Percentiles rank a stretch among this genome's conserved stretches.
These are phyloP conservation scores for Rubia tinctorum DNA, from an alignment of 305 asterid genomes.

Conservation along the genomic window DNA sequence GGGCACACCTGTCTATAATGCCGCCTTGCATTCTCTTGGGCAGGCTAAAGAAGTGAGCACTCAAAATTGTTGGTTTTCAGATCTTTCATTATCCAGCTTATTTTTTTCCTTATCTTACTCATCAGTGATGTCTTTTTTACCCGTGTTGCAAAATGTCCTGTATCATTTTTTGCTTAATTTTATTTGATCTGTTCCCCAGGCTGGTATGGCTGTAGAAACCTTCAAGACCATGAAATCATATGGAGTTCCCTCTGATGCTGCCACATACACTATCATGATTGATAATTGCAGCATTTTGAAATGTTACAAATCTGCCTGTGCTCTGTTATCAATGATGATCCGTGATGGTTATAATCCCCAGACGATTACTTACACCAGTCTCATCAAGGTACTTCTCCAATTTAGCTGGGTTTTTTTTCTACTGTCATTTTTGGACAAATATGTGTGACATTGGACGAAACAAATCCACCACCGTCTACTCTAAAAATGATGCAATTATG, in stretches of 20 bases:
- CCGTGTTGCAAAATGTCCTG: background rate
- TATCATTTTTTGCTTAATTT: conserved; percentile 4
- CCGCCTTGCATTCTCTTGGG: conserved; percentile 67
- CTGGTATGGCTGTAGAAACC: conserved; percentile 47
- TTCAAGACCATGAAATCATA: conserved; percentile 60
- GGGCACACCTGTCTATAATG: conserved; percentile 49
- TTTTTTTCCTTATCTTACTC: background rate
- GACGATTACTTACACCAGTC: conserved; percentile 49
- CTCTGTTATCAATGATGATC: conserved; percentile 66
- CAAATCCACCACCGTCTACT: background rate
- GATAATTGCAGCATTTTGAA: conserved; percentile 54
- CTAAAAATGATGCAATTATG: background rate
- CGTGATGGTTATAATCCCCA: conserved; percentile 54
- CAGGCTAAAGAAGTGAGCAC: conserved; percentile 64
- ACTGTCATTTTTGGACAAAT: conserved; percentile 1
- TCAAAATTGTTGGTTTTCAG: background rate
- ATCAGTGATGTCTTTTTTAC: background rate
- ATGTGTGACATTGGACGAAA: background rate
- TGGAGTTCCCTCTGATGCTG: conserved; percentile 50
- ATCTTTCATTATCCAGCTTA: background rate
- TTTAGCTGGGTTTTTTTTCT: background rate
- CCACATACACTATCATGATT: conserved; percentile 66
- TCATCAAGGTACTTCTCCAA: conserved; percentile 57
- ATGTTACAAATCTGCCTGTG: conserved; percentile 66
- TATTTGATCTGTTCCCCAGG: conserved; percentile 34